Percentiles rank a stretch among this genome's conserved stretches.
Conservation (phyloP, 805 yeast genomes). For the Wickerhamiella lipophila region DNA sequence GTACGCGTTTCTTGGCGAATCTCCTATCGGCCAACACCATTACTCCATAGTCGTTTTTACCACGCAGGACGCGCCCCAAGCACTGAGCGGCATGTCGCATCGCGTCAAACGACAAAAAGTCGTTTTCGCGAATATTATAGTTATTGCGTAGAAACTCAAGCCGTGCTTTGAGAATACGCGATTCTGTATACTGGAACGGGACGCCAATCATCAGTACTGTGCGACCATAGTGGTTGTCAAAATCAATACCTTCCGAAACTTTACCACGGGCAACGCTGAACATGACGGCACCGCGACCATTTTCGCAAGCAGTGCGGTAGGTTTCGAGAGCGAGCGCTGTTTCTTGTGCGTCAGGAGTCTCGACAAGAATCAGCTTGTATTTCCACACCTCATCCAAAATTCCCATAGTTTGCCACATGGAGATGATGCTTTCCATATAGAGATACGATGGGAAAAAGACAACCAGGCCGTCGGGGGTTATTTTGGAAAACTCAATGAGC, state of each 20-base stretch:
- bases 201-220: slow-evolving; percentile 98
- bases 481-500: slow-evolving; percentile 81
- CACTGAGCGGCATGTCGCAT: slow-evolving; percentile 99
- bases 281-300: slow-evolving; percentile 94
- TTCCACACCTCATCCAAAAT: slow-evolving; percentile 98
- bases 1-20: slow-evolving; percentile 72
- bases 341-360: slow-evolving; percentile 98
- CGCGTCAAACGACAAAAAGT: slow-evolving; percentile 93
- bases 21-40: slow-evolving; percentile 96
- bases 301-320: slow-evolving; percentile 88
- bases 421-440: slow-evolving; percentile 94
- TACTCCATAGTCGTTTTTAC: slow-evolving; percentile 96
- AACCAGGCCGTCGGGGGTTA: slow-evolving; percentile 96
- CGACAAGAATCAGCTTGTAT: slow-evolving; percentile 85
- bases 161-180: slow-evolving; percentile 88
- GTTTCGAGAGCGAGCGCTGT: slow-evolving; percentile 92
- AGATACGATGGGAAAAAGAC: slow-evolving; percentile 95
- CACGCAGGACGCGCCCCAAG: slow-evolving; percentile 90
- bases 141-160: slow-evolving; percentile 87
- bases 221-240: slow-evolving; percentile 95
- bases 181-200: slow-evolving; percentile 97
- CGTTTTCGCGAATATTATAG: slow-evolving; percentile 84
- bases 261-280: slow-evolving; percentile 98
- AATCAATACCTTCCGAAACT: slow-evolving; percentile 97
- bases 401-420: slow-evolving; percentile 99